Evolutionary conservation across 1,284 basidiomycete genomes (phyloP).

Genomic region (Ustilago lituana): DNA sequence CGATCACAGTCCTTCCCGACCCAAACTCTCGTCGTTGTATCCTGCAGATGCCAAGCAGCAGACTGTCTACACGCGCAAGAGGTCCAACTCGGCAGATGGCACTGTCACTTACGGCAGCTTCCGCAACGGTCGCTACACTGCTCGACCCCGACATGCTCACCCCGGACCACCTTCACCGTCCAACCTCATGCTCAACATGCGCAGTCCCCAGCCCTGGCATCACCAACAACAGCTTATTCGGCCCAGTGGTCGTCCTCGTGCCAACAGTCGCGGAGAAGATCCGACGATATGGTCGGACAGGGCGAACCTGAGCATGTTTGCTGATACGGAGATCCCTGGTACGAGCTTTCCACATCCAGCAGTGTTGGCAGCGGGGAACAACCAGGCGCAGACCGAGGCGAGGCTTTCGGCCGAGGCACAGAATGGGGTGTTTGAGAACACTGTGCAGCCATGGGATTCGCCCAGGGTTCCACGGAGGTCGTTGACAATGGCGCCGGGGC

Average conservation of each 20-base stretch:
- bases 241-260: slow-evolving; percentile 20
- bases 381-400: background rate
- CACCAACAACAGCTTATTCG: background rate
- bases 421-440: slow-evolving; percentile 22
- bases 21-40: slow-evolving; percentile 6
- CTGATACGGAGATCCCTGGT: slow-evolving; percentile 25
- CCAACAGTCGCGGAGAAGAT: slow-evolving; percentile 28
- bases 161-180: slow-evolving; percentile 24
- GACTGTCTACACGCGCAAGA: slow-evolving; percentile 3
- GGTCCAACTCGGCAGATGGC: slow-evolving; percentile 36
- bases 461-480: slow-evolving; percentile 14
- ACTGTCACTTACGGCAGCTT: slow-evolving; percentile 12
- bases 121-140: slow-evolving; percentile 17
- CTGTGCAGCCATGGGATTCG: slow-evolving; percentile 36
- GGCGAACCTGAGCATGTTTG: slow-evolving; percentile 16
- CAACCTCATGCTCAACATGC: slow-evolving; percentile 13
- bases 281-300: slow-evolving; percentile 15
- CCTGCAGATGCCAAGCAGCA: background rate
- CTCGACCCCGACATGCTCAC: slow-evolving; percentile 34
- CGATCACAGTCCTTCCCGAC: slow-evolving; percentile 10
- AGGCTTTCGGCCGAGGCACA: slow-evolving; percentile 4
- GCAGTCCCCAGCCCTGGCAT: slow-evolving; percentile 17
- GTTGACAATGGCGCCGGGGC: slow-evolving; percentile 7
- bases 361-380: slow-evolving; percentile 2
- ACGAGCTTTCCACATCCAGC: slow-evolving; percentile 38